These are phyloP conservation scores for Cyberlindnera maritima DNA, from an alignment of 805 yeast genomes.

Conservation along the genomic window DNA sequence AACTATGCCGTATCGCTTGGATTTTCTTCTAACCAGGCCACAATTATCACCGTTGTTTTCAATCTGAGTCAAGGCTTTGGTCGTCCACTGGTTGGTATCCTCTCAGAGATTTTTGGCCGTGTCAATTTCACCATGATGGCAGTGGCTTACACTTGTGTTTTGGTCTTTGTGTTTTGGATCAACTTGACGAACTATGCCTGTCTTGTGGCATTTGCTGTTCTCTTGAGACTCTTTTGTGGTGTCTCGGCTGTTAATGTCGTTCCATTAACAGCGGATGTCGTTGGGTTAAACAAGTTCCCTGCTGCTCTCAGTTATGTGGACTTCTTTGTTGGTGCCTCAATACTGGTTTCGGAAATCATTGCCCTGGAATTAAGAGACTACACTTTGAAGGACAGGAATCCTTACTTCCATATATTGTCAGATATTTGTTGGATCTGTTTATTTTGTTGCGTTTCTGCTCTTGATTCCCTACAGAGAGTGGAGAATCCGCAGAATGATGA, in stretches of 20 bases:
- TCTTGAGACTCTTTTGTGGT: slow-evolving; percentile 45
- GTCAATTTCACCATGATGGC: slow-evolving; percentile 41
- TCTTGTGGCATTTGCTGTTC: slow-evolving; percentile 39
- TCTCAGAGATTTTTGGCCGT: slow-evolving; percentile 46
- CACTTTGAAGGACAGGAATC: slow-evolving; percentile 30
- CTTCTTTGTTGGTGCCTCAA: slow-evolving; percentile 29
- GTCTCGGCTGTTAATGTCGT: slow-evolving; percentile 41
- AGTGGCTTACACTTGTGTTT: slow-evolving; percentile 34
- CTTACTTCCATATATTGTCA: slow-evolving; percentile 61
- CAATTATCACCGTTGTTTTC: slow-evolving; percentile 43
- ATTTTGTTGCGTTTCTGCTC: slow-evolving; percentile 40
- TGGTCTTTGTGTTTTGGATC: slow-evolving; percentile 49
- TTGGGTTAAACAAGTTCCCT: slow-evolving; percentile 35
- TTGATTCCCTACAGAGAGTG: slow-evolving; percentile 50
- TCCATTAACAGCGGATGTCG: slow-evolving; percentile 39
- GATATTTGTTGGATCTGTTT: slow-evolving; percentile 53
- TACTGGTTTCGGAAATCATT: slow-evolving; percentile 51
- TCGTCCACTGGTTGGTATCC: slow-evolving; percentile 45
- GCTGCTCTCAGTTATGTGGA: slow-evolving; percentile 39
- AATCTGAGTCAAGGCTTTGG: slow-evolving; percentile 48
- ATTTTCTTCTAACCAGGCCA: slow-evolving; percentile 38
- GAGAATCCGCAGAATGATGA: slow-evolving; percentile 42
- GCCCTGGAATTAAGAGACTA: slow-evolving; percentile 46
- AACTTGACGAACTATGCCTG: slow-evolving; percentile 40
- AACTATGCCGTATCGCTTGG: slow-evolving; percentile 50